Percentiles rank a stretch among this genome's conserved stretches.
These are phyloP conservation scores for Endoconidiophora laricicola DNA, from an alignment of 2,329 filamentous ascomycete species.

Conservation along the genomic window DNA sequence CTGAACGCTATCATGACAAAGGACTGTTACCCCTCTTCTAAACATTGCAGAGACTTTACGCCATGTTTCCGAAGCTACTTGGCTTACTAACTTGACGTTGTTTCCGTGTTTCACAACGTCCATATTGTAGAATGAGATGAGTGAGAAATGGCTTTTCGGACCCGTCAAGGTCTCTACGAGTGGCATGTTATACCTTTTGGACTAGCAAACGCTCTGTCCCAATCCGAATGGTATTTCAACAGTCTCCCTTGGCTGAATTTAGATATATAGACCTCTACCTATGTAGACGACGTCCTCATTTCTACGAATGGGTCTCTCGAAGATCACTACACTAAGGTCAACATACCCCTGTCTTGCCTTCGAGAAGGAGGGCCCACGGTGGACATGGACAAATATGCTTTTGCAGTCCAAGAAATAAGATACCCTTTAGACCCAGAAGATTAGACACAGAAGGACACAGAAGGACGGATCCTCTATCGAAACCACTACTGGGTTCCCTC, in stretches of 20 bases:
- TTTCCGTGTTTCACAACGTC: slow-evolving; percentile 13
- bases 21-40: slow-evolving; percentile 19
- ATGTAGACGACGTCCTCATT: neutral
- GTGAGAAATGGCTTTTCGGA: neutral
- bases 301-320: neutral
- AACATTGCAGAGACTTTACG: slow-evolving; percentile 20
- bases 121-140: neutral
- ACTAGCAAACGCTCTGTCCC: neutral
- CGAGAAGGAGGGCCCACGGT: too few relatives aligned
- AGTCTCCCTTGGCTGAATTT: neutral
- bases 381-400: too few relatives aligned
- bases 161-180: neutral
- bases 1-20: slow-evolving; percentile 22
- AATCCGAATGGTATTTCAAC: neutral
- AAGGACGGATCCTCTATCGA: too few relatives aligned
- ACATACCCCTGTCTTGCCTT: too few relatives aligned
- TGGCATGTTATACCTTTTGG: slow-evolving; percentile 1
- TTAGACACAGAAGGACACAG: too few relatives aligned
- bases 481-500: too few relatives aligned
- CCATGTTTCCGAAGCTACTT: slow-evolving; percentile 15
- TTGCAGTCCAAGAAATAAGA: too few relatives aligned
- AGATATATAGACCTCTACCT: neutral
- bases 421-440: too few relatives aligned
- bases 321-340: too few relatives aligned
- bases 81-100: slow-evolving; percentile 20